A percentile compares a stretch with the other conserved stretches of the same genome.
Conservation (phyloP, 2,329 filamentous ascomycete species). For the Penicillium sumatraense region DNA sequence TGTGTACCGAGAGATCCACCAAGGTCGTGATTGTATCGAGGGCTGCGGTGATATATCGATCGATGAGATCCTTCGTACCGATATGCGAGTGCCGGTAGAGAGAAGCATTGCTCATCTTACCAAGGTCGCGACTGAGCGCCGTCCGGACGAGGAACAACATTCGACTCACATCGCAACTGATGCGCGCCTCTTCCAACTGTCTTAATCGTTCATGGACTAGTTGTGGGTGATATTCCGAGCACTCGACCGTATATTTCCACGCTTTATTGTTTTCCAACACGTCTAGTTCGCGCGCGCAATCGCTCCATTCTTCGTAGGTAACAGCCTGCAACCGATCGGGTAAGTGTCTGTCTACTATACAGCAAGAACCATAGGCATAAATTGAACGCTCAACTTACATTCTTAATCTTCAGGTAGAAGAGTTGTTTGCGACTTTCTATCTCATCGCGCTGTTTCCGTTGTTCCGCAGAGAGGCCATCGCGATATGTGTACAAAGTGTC, state of each 20-base stretch:
- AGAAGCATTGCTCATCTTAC: slow-evolving; percentile 80
- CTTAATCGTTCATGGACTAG: slow-evolving; percentile 72
- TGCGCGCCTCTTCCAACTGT: slow-evolving; percentile 75
- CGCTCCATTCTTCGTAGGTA: slow-evolving; percentile 73
- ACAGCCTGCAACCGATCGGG: slow-evolving; percentile 58
- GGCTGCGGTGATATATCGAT: slow-evolving; percentile 82
- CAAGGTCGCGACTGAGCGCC: slow-evolving; percentile 76
- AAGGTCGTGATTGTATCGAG: slow-evolving; percentile 74
- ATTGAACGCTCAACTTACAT: slow-evolving; percentile 57
- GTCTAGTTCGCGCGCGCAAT: slow-evolving; percentile 77
- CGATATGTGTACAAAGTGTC: slow-evolving; percentile 46
- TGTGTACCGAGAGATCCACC: slow-evolving; percentile 63
- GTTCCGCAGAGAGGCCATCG: slow-evolving; percentile 58
- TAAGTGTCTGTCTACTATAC: not conserved
- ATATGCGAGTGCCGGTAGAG: slow-evolving; percentile 84
- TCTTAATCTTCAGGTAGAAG: slow-evolving; percentile 67
- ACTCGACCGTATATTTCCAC: slow-evolving; percentile 75
- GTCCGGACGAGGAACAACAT: slow-evolving; percentile 86
- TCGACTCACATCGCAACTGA: slow-evolving; percentile 70
- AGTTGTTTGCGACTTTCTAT: slow-evolving; percentile 66
- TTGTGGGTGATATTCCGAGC: slow-evolving; percentile 71
- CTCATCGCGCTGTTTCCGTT: slow-evolving; percentile 54
- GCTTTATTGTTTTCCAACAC: slow-evolving; percentile 75
- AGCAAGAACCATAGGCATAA: not conserved
- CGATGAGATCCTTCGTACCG: slow-evolving; percentile 85